These are phyloP conservation scores for Jamesozyma rosinii DNA, from an alignment of 805 yeast species.

Conservation along the genomic window DNA sequence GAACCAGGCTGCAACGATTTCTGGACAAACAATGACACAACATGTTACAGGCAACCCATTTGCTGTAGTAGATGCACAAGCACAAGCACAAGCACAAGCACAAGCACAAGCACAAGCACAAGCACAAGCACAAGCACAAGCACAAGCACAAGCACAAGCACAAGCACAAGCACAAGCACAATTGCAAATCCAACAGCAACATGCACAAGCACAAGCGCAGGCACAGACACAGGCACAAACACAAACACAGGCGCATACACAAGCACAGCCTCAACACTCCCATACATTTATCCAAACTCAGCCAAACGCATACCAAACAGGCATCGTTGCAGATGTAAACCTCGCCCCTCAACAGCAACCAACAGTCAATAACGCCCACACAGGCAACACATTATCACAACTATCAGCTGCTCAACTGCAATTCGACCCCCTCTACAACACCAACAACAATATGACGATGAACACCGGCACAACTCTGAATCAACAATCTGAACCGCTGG, in stretches of 20 bases:
- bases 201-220: background rate
- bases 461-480: background rate
- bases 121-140: background rate
- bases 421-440: background rate
- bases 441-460: background rate
- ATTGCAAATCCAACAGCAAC: background rate
- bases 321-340: too few species aligned
- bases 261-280: too few species aligned
- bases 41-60: constrained; percentile 13
- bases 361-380: background rate
- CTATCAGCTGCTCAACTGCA: background rate
- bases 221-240: background rate
- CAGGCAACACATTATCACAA: background rate
- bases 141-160: background rate
- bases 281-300: too few species aligned
- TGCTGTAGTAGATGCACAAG: background rate
- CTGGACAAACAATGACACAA: constrained; percentile 14
- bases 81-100: background rate
- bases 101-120: background rate
- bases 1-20: constrained; percentile 12
- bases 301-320: too few species aligned
- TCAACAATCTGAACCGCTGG: background rate
- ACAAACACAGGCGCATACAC: background rate
- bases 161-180: background rate
- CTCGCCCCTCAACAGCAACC: background rate